Evolutionary conservation across 75 land plant genomes (phyloP).

Genomic region (Azolla pinnata): DNA sequence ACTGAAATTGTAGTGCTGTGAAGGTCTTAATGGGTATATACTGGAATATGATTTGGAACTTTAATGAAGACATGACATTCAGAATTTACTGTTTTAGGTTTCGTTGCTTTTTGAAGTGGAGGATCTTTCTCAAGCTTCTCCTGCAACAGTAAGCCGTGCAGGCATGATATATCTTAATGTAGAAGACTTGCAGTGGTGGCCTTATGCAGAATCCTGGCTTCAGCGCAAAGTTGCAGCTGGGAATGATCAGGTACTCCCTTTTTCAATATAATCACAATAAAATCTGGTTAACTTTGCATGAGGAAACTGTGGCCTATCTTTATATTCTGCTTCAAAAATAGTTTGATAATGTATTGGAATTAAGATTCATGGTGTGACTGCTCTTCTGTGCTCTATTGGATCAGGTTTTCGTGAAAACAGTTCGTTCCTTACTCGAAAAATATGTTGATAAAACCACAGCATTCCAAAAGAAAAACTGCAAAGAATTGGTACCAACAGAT

Average conservation of each 20-base stretch:
- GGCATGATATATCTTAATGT: slow-evolving; percentile 29
- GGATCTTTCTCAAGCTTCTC: slow-evolving; percentile 29
- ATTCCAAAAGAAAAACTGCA: slow-evolving; percentile 16
- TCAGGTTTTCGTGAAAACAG: slow-evolving; percentile 13
- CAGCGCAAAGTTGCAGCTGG: slow-evolving; percentile 18
- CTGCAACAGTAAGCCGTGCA: slow-evolving; percentile 34
- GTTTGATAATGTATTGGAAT: too few relatives aligned
- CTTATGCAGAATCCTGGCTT: slow-evolving; percentile 28
- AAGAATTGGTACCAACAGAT: slow-evolving; percentile 21
- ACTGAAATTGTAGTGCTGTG: too few relatives aligned
- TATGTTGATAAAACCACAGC: slow-evolving; percentile 18
- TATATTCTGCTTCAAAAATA: not conserved
- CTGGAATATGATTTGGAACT: too few relatives aligned
- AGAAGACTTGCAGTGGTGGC: slow-evolving; percentile 31
- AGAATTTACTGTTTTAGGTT: slow-evolving; percentile 4
- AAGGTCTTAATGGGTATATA: too few relatives aligned
- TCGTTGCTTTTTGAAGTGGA: slow-evolving; percentile 26
- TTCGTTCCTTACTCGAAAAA: slow-evolving; percentile 11
- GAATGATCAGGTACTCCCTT: slow-evolving; percentile 10
- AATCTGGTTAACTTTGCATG: too few relatives aligned
- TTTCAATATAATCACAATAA: not conserved
- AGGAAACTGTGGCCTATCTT: not conserved
- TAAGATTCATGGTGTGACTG: too few relatives aligned
- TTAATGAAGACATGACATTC: not conserved
- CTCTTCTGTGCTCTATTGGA: too few relatives aligned